A percentile compares a stretch with the other conserved stretches of the same genome.
phyloP scores from a whole-genome alignment of 805 yeast species.

The Yarrowia alimentaria region DNA sequence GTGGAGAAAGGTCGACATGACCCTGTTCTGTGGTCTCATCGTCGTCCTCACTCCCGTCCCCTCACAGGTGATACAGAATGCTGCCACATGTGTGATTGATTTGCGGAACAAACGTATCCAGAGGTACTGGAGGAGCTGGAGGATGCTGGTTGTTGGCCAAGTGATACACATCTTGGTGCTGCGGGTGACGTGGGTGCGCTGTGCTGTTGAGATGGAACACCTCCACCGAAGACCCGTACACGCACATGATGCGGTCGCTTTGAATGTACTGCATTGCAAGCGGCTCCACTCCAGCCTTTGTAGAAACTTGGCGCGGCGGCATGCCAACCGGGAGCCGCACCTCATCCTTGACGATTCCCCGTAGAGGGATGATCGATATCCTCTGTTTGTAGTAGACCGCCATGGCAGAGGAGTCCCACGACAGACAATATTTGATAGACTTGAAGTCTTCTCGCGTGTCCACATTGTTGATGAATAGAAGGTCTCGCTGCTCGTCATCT shows the following conservation, averaged over 20 bases:
- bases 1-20: conserved; percentile 2
- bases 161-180: conserved; percentile 25
- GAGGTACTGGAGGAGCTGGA: conserved; percentile 16
- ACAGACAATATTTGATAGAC: conserved; percentile 16
- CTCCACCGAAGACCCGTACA: conserved; percentile 5
- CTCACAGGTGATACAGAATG: conserved; percentile 23
- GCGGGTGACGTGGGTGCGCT: conserved; percentile 19
- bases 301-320: conserved; percentile 22
- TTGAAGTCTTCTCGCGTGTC: conserved; percentile 5
- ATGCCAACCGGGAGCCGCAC: conserved; percentile 7
- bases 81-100: conserved; percentile 18
- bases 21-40: too few species aligned
- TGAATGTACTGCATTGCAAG: conserved; percentile 24
- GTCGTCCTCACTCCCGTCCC: conserved; percentile 12
- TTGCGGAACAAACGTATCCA: conserved; percentile 19
- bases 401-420: conserved; percentile 26
- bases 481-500: conserved; percentile 15
- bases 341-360: conserved; percentile 4
- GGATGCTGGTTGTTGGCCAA: conserved; percentile 9
- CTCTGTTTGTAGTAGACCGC: conserved; percentile 21
- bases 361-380: conserved; percentile 9
- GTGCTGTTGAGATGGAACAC: conserved; percentile 22
- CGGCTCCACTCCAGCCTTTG: conserved; percentile 1
- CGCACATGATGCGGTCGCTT: conserved; percentile 27
- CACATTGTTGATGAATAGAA: conserved; percentile 6